Percentiles rank a stretch among this genome's conserved stretches.
Conservation (phyloP, 176 grass and related monocot species). For the Cenchrus purpureus region DNA sequence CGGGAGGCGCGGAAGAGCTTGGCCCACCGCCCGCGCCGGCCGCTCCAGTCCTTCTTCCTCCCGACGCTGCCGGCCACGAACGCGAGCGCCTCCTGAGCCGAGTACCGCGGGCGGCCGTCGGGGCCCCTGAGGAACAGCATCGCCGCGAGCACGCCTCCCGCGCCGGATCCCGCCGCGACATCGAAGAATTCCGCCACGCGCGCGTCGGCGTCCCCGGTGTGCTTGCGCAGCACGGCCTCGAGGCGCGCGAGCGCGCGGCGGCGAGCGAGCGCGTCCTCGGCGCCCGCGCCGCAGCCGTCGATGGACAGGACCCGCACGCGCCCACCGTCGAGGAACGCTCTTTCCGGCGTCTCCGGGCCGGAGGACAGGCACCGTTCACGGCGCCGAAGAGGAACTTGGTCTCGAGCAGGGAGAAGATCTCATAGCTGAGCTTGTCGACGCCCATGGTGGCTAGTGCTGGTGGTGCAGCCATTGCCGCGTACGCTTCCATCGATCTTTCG, state of each 20-base stretch:
- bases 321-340: neutral
- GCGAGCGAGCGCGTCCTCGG: slow-evolving; percentile 63
- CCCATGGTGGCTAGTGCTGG: slow-evolving; percentile 11
- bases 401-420: slow-evolving; percentile 70
- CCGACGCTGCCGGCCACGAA: slow-evolving; percentile 40
- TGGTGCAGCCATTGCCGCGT: slow-evolving; percentile 38
- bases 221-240: slow-evolving; percentile 51
- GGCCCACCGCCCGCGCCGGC: slow-evolving; percentile 24
- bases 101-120: slow-evolving; percentile 57
- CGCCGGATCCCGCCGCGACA: slow-evolving; percentile 59
- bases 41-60: slow-evolving; percentile 15
- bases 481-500: neutral
- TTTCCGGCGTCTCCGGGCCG: slow-evolving; percentile 16
- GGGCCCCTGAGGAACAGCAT: slow-evolving; percentile 57
- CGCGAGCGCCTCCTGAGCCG: slow-evolving; percentile 55
- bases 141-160: slow-evolving; percentile 53
- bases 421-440: slow-evolving; percentile 61
- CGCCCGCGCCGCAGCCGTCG: slow-evolving; percentile 57
- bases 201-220: slow-evolving; percentile 30
- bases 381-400: slow-evolving; percentile 51
- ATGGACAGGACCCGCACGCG: slow-evolving; percentile 70
- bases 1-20: slow-evolving; percentile 9
- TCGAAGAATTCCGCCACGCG: slow-evolving; percentile 77
- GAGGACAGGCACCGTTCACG: slow-evolving; percentile 16
- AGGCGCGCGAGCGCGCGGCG: slow-evolving; percentile 55